phyloP scores from a whole-genome alignment of 169 alveolate genomes.

The Besnoitia besnoiti region DNA sequence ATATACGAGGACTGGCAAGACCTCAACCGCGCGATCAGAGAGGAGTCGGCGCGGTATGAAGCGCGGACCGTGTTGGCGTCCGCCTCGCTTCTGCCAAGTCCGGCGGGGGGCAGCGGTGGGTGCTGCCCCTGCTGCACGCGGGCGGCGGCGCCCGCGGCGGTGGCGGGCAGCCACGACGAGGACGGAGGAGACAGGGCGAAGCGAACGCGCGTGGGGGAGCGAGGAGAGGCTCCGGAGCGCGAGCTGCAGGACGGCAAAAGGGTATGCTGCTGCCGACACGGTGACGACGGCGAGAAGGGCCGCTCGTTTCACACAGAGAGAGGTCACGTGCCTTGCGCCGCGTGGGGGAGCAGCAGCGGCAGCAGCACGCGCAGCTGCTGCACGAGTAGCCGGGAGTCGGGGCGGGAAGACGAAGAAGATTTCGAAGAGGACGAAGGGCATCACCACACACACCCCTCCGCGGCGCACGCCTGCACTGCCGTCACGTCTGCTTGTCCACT shows the following conservation, averaged over 20 bases:
- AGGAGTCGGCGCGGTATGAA: slow-evolving; percentile 31
- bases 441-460: background rate
- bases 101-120: background rate
- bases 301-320: no score
- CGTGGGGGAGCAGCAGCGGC: background rate
- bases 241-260: no score
- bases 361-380: slow-evolving; percentile 20
- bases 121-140: background rate
- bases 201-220: background rate
- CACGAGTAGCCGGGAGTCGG: slow-evolving; percentile 1
- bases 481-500: background rate
- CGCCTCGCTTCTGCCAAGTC: background rate
- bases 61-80: background rate
- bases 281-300: no score
- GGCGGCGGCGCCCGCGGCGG: background rate
- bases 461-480: background rate
- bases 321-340: no score
- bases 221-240: background rate
- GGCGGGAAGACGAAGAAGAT: background rate
- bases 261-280: no score
- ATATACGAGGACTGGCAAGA: slow-evolving; percentile 20
- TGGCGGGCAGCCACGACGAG: background rate
- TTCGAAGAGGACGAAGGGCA: background rate
- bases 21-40: background rate
- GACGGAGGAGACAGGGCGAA: background rate